Conservation (phyloP, 306 rosid species). For the Bauhinia variegata region DNA sequence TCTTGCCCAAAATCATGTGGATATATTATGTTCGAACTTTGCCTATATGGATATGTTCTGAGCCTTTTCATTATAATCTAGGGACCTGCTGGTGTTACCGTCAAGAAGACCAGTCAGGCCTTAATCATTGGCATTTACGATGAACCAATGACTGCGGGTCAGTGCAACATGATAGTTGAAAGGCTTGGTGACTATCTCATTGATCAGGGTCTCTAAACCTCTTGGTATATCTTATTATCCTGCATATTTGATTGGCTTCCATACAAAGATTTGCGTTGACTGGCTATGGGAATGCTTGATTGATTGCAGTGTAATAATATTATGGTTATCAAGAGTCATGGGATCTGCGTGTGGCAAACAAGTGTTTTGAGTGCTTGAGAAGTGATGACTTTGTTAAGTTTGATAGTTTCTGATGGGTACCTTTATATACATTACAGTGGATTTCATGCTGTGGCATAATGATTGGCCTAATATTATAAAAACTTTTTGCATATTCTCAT, state of each 20-base stretch:
- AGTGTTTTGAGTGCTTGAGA: constrained; percentile 67
- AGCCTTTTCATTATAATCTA: constrained; percentile 37
- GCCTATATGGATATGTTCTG: constrained; percentile 1
- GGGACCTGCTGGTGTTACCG: constrained; percentile 90
- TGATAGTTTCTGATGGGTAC: constrained; percentile 52
- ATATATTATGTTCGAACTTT: too few relatives aligned
- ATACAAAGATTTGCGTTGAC: constrained; percentile 47
- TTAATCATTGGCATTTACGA: constrained; percentile 81
- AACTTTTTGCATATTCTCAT: constrained; percentile 36
- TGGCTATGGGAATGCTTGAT: constrained; percentile 48
- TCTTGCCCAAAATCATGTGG: constrained; percentile 4
- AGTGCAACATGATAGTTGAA: constrained; percentile 89
- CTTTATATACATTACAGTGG: constrained; percentile 48
- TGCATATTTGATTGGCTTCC: constrained; percentile 44
- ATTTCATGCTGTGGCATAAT: constrained; percentile 61
- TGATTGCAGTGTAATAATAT: constrained; percentile 64
- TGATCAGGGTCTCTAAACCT: constrained; percentile 70
- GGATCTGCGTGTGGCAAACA: constrained; percentile 50
- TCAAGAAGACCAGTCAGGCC: constrained; percentile 72
- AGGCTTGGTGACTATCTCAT: constrained; percentile 92
- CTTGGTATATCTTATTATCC: constrained; percentile 41
- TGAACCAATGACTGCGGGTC: constrained; percentile 86
- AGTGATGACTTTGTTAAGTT: constrained; percentile 54
- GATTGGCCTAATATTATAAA: constrained; percentile 57
- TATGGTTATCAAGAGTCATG: constrained; percentile 43